These are phyloP conservation scores for Botrytis deweyae DNA, from an alignment of 2,329 filamentous ascomycete species.

Conservation along the genomic window DNA sequence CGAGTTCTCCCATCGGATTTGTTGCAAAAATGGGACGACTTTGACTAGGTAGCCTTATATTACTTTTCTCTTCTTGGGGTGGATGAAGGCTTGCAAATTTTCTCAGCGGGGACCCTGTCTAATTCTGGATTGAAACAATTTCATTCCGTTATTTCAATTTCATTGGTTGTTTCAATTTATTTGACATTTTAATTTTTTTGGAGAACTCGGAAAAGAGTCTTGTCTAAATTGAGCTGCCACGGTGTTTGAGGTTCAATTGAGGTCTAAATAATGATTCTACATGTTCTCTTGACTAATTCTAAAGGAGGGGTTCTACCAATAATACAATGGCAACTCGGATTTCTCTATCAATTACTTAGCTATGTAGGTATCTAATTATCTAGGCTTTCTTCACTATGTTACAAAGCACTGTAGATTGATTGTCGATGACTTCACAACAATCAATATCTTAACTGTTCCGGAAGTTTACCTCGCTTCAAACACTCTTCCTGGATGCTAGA, in stretches of 20 bases:
- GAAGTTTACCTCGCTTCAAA: neutral
- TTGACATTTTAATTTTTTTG: neutral
- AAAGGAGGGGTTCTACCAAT: neutral
- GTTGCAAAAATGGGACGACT: slow-evolving; percentile 7
- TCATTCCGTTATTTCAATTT: neutral
- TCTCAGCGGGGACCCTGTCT: rapidly evolving
- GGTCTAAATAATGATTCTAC: neutral
- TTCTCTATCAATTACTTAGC: neutral
- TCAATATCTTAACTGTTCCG: neutral
- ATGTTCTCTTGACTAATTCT: neutral
- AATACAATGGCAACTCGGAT: neutral
- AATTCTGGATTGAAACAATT: neutral
- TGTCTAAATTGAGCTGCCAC: neutral
- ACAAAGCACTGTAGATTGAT: too few relatives aligned
- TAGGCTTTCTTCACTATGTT: neutral
- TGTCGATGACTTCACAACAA: neutral
- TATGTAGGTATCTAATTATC: neutral
- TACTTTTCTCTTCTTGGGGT: neutral
- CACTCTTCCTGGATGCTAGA: neutral
- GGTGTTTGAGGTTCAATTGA: neutral
- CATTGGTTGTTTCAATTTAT: neutral
- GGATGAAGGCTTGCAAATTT: neutral
- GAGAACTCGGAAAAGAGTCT: neutral
- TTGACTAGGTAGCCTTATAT: neutral
- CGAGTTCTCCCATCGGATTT: slow-evolving; percentile 32